phyloP scores from a whole-genome alignment of 192 early-diverging fungal species.

The Linnemannia elongata region DNA sequence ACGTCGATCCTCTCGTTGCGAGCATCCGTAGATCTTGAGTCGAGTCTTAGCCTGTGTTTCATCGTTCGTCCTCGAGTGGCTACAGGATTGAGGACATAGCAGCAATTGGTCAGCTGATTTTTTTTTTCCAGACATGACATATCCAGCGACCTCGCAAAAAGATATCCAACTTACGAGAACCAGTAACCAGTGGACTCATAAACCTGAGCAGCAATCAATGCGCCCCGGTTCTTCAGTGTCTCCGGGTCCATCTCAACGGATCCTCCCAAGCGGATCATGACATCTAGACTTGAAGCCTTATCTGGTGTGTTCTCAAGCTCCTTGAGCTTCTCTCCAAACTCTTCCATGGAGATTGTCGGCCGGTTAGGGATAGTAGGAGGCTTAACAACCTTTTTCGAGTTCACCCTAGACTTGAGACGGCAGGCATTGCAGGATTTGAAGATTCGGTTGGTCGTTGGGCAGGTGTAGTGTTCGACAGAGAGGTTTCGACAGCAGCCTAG shows the following conservation, averaged over 20 bases:
- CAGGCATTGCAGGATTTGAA: slow-evolving; percentile 57
- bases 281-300: slow-evolving; percentile 38
- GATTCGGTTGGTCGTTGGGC: slow-evolving; percentile 35
- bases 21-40: slow-evolving; percentile 54
- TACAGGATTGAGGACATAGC: neutral
- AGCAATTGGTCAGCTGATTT: neutral
- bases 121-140: neutral
- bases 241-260: slow-evolving; percentile 53
- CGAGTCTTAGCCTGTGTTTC: slow-evolving; percentile 55
- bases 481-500: slow-evolving; percentile 52
- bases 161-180: slow-evolving; percentile 44
- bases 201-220: slow-evolving; percentile 41
- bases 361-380: slow-evolving; percentile 34
- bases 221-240: slow-evolving; percentile 39
- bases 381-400: slow-evolving; percentile 49
- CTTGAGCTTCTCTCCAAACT: slow-evolving; percentile 37
- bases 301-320: slow-evolving; percentile 43
- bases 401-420: slow-evolving; percentile 51
- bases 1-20: slow-evolving; percentile 48
- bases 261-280: slow-evolving; percentile 36
- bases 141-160: neutral
- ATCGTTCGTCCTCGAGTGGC: slow-evolving; percentile 53
- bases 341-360: slow-evolving; percentile 45
- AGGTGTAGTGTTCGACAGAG: slow-evolving; percentile 45
- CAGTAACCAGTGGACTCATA: slow-evolving; percentile 57